Base-by-base conservation (phyloP, 352 stramenopile species). In the Phytophthora palmivora region DNA sequence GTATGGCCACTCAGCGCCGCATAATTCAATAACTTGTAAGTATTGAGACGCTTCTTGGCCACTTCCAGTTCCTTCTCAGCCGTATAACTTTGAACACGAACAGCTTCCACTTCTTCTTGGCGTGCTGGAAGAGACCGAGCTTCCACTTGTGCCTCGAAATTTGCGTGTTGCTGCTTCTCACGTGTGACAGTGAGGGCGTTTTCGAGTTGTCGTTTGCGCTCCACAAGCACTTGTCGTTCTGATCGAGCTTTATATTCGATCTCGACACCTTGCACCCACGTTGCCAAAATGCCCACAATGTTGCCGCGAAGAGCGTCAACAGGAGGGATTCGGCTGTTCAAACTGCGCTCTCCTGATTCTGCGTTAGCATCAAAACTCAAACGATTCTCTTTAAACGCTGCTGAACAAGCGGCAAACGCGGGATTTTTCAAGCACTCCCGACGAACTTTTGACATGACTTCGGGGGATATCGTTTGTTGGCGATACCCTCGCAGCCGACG, bases 371-470 rank as follows among this genome's bases (percentile, higher is more conserved):
- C 36, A 33, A 36, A 46, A 38, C 15, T 38, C 34, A 21, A 34
- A 12, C 32, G 11, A 4, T 50, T 56, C 1, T 58, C 50, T 11
- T 74, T 67, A 47, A 89, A 81, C 3, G 47, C 47, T 2, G 19
- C 34, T 0, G 78, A 70, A 10, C 67, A 72, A 7, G 53, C 66
- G 15, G 58, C 42, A 53, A 90, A 92, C 1, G 72, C 78, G 0
- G 57, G 61, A 1, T 77, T 79, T 19, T 78, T 75, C 10, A 92
- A 43, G 51, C 83, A 92, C 56, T 94, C 86, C 10, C 86, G 78
- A 11, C 86, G 74, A 16, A 90, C 82, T 67, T 94, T 94, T 0
- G 80, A 69, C 72, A 92, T 92, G 11, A 94, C 75, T 7, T 94
- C 84, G 0, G 84, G 61, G 1, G 79, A 72, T 21, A 92, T 59